Percentiles rank a stretch among this genome's conserved stretches.
phyloP scores from a whole-genome alignment of 495 filamentous ascomycete species.

The Xylaria scruposa region DNA sequence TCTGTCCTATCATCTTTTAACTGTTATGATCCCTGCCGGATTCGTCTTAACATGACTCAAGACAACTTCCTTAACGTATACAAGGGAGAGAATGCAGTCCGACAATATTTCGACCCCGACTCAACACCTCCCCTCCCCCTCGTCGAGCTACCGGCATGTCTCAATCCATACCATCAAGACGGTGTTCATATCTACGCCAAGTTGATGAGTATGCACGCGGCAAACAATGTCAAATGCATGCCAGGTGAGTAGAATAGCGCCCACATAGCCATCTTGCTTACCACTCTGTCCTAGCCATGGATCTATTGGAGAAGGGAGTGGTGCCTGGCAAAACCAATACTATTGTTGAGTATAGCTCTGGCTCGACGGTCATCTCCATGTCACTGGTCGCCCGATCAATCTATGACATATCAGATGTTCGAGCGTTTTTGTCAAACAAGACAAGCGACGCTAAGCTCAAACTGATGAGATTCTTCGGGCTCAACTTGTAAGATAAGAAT shows the following conservation, averaged over 20 bases:
- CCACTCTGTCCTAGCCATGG: neutral
- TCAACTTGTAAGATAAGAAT: conserved; percentile 46
- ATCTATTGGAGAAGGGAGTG: conserved; percentile 39
- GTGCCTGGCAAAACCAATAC: conserved; percentile 52
- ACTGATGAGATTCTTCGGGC: conserved; percentile 65
- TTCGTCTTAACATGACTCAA: neutral
- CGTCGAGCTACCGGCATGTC: neutral
- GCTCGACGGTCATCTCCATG: conserved; percentile 67
- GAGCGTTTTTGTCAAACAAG: conserved; percentile 68
- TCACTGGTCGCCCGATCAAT: conserved; percentile 61
- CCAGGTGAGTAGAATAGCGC: neutral
- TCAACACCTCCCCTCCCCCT: neutral
- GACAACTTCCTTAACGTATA: neutral
- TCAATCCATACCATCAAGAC: neutral
- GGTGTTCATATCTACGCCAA: neutral
- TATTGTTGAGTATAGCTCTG: conserved; percentile 67
- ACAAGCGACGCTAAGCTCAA: conserved; percentile 59
- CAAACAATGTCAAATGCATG: neutral
- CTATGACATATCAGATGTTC: conserved; percentile 58
- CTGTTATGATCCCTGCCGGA: neutral
- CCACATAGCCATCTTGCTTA: conserved; percentile 32
- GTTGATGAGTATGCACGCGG: neutral
- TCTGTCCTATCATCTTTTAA: neutral
- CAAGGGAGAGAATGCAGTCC: neutral
- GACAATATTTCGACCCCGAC: neutral